phyloP scores from a whole-genome alignment of 495 filamentous ascomycete genomes.

The Pseudevernia furfuracea region DNA sequence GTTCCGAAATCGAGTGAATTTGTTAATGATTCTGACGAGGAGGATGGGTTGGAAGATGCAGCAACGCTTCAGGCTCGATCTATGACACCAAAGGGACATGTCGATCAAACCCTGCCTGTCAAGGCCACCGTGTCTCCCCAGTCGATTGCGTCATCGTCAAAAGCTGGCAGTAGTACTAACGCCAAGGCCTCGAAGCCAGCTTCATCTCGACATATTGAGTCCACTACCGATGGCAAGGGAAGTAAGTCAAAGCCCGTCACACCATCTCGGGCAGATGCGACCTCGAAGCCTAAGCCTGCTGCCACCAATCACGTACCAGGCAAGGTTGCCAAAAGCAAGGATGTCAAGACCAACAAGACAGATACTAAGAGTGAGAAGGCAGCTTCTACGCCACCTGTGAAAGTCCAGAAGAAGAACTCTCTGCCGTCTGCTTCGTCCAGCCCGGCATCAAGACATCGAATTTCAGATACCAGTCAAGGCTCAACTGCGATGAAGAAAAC shows the following conservation, averaged over 20 bases:
- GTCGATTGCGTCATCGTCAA: constrained; percentile 1
- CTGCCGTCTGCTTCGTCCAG: constrained; percentile 32
- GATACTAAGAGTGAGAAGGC: constrained; percentile 11
- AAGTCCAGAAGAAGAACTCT: constrained; percentile 34
- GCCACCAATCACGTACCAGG: background rate
- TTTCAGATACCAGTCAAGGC: constrained; percentile 19
- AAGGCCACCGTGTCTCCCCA: constrained; percentile 23
- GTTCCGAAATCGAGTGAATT: constrained; percentile 68
- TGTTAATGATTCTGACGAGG: constrained; percentile 68
- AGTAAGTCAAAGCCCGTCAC: constrained; percentile 21
- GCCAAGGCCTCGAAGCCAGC: constrained; percentile 22
- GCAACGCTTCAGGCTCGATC: constrained; percentile 36
- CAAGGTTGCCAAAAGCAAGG: constrained; percentile 9
- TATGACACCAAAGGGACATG: constrained; percentile 26
- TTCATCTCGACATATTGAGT: constrained; percentile 12
- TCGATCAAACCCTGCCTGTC: constrained; percentile 32
- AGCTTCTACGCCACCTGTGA: constrained; percentile 23
- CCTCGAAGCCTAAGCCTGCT: constrained; percentile 10
- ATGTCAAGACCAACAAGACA: constrained; percentile 5
- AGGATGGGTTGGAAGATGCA: constrained; percentile 49
- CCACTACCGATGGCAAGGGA: constrained; percentile 24
- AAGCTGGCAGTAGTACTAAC: constrained; percentile 15
- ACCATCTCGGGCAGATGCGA: constrained; percentile 20
- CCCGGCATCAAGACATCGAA: constrained; percentile 14
- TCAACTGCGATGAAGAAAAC: constrained; percentile 22